These are phyloP conservation scores for Limonium bicolor DNA, from an alignment of 148 eudicot genomes.

Conservation along the genomic window DNA sequence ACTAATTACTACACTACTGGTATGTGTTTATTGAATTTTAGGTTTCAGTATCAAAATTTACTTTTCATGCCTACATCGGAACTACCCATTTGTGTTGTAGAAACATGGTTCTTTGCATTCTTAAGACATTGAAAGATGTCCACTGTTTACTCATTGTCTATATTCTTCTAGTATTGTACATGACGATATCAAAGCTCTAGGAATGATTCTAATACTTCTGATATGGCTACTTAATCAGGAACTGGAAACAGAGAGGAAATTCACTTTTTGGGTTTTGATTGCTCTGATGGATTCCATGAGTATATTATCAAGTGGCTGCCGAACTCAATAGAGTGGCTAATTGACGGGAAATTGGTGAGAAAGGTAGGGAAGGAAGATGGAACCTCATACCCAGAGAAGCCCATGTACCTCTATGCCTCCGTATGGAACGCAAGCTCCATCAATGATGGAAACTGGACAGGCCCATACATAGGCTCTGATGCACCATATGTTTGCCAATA, in stretches of 20 bases:
- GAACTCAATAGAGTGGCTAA: constrained; percentile 14
- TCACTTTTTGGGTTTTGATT: constrained; percentile 15
- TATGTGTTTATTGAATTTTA: background rate
- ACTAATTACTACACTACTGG: constrained; percentile 18
- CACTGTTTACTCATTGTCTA: too few species aligned
- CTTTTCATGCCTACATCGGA: too few species aligned
- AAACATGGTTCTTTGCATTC: too few species aligned
- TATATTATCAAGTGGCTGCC: constrained; percentile 20
- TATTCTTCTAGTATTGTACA: too few species aligned
- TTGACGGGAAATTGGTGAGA: constrained; percentile 11
- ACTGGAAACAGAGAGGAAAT: constrained; percentile 16
- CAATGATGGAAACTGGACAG: constrained; percentile 19
- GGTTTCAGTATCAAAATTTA: too few species aligned
- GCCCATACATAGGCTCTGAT: constrained; percentile 14
- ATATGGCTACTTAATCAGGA: constrained; percentile 1
- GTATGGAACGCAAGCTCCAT: constrained; percentile 29
- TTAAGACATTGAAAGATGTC: too few species aligned
- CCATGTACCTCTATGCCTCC: constrained; percentile 23
- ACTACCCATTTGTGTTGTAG: too few species aligned
- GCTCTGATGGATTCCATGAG: constrained; percentile 25
- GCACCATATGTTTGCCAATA: constrained; percentile 24
- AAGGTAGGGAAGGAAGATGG: constrained; percentile 5
- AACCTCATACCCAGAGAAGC: constrained; percentile 11
- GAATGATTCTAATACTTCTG: too few species aligned
- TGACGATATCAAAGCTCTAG: too few species aligned